Evolutionary conservation across 1,139 yeast genomes (phyloP).

Genomic region (Diutina rugosa): DNA sequence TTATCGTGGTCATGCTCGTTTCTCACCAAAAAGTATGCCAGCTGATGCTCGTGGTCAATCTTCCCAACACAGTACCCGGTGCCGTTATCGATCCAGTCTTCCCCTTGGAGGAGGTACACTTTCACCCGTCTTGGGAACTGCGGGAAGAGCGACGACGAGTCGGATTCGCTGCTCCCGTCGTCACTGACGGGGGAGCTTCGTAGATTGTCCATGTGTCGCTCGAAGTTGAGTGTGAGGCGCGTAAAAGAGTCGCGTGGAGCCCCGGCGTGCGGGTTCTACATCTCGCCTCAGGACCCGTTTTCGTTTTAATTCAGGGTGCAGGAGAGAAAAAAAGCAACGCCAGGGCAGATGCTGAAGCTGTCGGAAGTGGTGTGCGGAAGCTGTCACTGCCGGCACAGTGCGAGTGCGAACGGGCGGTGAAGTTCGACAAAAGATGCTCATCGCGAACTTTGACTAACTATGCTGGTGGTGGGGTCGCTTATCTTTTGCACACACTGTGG

Average conservation of each 20-base stretch:
- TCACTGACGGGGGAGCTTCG: slow-evolving; percentile 2
- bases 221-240: not conserved
- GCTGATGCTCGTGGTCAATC: slow-evolving; percentile 21
- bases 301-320: not conserved
- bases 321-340: not conserved
- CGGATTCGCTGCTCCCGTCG: not conserved
- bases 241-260: not conserved
- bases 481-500: slow-evolving; percentile 95
- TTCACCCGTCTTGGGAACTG: slow-evolving; percentile 62
- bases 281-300: not conserved
- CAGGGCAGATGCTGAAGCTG: not conserved
- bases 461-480: slow-evolving; percentile 93
- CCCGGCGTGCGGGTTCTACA: not conserved
- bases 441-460: slow-evolving; percentile 11
- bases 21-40: slow-evolving; percentile 58
- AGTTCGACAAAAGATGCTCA: not conserved
- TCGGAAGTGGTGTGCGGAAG: not conserved
- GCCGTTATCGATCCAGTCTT: slow-evolving; percentile 87
- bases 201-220: not conserved
- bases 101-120: slow-evolving; percentile 69
- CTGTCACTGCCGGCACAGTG: no score
- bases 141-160: not conserved
- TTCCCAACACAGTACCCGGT: slow-evolving; percentile 85
- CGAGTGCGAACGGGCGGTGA: not conserved
- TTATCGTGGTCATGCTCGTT: slow-evolving; percentile 55